phyloP scores from a whole-genome alignment of 345 rosid species.

The Syzygium aqueum region DNA sequence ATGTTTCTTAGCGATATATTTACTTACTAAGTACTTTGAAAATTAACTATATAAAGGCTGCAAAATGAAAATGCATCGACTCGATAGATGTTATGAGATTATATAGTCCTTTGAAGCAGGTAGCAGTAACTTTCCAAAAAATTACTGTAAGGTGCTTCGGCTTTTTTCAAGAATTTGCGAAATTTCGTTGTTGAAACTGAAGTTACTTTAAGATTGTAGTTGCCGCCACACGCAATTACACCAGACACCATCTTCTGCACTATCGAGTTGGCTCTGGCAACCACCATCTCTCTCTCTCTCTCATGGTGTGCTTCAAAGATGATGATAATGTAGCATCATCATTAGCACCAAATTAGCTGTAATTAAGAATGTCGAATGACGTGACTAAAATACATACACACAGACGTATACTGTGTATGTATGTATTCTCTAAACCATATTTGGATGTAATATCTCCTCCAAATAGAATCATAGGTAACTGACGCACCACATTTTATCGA shows the following conservation, averaged over 20 bases:
- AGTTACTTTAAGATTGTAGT: not conserved
- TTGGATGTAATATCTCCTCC: not conserved
- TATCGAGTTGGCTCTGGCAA: not conserved
- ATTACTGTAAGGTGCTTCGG: not conserved
- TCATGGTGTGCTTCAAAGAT: not conserved
- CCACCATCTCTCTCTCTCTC: not conserved
- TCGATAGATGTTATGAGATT: not conserved
- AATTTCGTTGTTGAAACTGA: not conserved
- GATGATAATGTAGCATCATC: not conserved
- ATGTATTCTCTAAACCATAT: not conserved
- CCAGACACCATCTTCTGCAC: not conserved
- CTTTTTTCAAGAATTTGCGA: not conserved
- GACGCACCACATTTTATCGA: not conserved
- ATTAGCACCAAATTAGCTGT: not conserved
- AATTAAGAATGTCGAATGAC: not conserved
- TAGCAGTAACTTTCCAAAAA: not conserved
- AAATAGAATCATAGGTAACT: not conserved
- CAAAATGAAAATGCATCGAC: not conserved
- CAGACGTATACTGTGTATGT: not conserved
- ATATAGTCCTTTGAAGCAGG: not conserved
- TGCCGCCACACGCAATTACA: not conserved
- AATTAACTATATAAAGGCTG: not conserved
- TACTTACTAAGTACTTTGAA: not conserved
- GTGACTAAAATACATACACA: not conserved
- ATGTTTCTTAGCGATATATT: not conserved